A percentile compares a stretch with the other conserved stretches of the same genome.
These are phyloP conservation scores for Echinochloa phyllopogon DNA, from an alignment of 176 grass and related monocot genomes.

Conservation along the genomic window DNA sequence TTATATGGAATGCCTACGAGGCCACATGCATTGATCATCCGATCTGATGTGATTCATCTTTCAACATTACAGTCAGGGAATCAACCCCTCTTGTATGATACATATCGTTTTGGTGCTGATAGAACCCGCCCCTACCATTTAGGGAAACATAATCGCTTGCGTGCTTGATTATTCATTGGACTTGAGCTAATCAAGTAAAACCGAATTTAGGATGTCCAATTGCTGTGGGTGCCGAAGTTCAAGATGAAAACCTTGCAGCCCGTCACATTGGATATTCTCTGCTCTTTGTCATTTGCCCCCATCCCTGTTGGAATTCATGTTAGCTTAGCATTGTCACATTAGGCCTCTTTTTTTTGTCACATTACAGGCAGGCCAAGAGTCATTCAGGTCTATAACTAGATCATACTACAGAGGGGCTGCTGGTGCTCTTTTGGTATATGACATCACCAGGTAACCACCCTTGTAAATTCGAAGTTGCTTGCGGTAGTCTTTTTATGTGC, in stretches of 20 bases:
- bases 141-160: too few relatives aligned
- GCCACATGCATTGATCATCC: too few relatives aligned
- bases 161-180: too few relatives aligned
- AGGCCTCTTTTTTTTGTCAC: neutral
- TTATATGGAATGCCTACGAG: too few relatives aligned
- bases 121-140: too few relatives aligned
- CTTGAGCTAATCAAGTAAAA: too few relatives aligned
- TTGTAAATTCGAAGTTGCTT: neutral
- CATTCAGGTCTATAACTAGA: constrained; percentile 81
- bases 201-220: too few relatives aligned
- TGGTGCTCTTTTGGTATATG: constrained; percentile 78
- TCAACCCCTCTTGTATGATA: too few relatives aligned
- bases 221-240: neutral
- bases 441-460: constrained; percentile 61
- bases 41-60: too few relatives aligned
- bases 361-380: constrained; percentile 76
- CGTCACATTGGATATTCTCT: neutral
- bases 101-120: too few relatives aligned
- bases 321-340: neutral
- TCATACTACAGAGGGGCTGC: constrained; percentile 86
- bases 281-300: neutral
- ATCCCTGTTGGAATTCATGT: neutral
- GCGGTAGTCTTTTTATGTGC: neutral
- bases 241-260: neutral
- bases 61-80: too few relatives aligned